Evolutionary conservation across 768 basidiomycete species (phyloP).

Genomic region (Chlorophyllum brunneum): DNA sequence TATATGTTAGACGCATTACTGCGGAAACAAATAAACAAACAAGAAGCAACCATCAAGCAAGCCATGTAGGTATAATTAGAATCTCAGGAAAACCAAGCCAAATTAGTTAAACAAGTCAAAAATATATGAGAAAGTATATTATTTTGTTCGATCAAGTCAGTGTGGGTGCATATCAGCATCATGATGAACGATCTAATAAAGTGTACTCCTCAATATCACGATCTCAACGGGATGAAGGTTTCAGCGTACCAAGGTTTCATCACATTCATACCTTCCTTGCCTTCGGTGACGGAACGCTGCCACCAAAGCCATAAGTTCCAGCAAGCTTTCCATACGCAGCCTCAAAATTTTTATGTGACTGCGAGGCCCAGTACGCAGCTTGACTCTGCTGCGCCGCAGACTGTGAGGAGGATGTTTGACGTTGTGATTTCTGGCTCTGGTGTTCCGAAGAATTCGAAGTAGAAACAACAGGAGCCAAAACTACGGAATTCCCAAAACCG

Average conservation of each 20-base stretch:
- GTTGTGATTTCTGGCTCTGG: not conserved
- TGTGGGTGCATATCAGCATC: too few relatives aligned
- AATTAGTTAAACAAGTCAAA: too few relatives aligned
- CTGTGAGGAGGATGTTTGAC: not conserved
- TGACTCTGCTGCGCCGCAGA: constrained; percentile 2
- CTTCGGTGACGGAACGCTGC: constrained; percentile 4
- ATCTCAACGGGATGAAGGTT: not conserved
- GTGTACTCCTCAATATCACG: too few relatives aligned
- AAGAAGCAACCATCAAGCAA: too few relatives aligned
- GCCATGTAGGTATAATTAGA: too few relatives aligned
- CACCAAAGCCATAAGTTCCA: constrained; percentile 8
- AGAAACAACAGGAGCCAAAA: not conserved
- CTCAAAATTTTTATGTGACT: constrained; percentile 11
- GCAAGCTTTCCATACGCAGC: constrained; percentile 8
- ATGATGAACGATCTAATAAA: too few relatives aligned
- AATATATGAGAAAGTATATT: too few relatives aligned
- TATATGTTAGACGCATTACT: too few relatives aligned
- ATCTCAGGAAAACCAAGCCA: too few relatives aligned
- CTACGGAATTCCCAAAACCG: constrained; percentile 1
- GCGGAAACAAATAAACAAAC: too few relatives aligned
- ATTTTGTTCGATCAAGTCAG: too few relatives aligned
- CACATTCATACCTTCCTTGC: not conserved
- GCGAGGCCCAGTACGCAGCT: constrained; percentile 12
- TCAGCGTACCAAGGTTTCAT: not conserved
- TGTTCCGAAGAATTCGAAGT: not conserved